A percentile compares a stretch with the other conserved stretches of the same genome.
Conservation (phyloP, 345 rosid species). For the Cardiospermum halicacabum region DNA sequence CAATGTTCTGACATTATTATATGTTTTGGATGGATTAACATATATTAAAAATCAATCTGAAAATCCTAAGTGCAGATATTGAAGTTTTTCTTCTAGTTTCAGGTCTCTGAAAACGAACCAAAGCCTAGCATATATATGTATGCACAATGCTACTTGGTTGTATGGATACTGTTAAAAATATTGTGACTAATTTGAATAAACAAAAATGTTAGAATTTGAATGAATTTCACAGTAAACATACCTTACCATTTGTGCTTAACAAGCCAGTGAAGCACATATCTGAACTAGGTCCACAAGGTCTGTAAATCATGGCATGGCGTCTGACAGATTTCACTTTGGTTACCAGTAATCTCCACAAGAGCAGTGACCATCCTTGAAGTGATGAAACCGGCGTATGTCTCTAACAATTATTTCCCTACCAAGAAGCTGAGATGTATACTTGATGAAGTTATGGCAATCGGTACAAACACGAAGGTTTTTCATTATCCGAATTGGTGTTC, state of each 20-base stretch:
- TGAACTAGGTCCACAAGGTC: background rate
- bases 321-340: slow-evolving; percentile 5
- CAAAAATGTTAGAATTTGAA: background rate
- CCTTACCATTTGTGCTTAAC: background rate
- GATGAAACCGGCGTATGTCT: slow-evolving; percentile 38
- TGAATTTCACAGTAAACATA: background rate
- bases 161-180: background rate
- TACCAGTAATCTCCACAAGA: slow-evolving; percentile 48
- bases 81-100: no score
- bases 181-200: background rate
- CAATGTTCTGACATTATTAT: no score
- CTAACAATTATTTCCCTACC: slow-evolving; percentile 33
- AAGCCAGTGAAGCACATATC: background rate
- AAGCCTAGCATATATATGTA: no score
- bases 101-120: no score
- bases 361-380: slow-evolving; percentile 34
- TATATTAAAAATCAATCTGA: no score
- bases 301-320: no score
- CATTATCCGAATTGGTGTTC: slow-evolving; percentile 29
- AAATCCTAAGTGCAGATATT: no score
- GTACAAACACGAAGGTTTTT: slow-evolving; percentile 35
- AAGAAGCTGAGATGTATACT: slow-evolving; percentile 30
- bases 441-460: slow-evolving; percentile 41
- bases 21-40: no score
- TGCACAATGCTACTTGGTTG: background rate